Evolutionary conservation across 164 flowering plant species (phyloP).

Genomic region (Macadamia tetraphylla): DNA sequence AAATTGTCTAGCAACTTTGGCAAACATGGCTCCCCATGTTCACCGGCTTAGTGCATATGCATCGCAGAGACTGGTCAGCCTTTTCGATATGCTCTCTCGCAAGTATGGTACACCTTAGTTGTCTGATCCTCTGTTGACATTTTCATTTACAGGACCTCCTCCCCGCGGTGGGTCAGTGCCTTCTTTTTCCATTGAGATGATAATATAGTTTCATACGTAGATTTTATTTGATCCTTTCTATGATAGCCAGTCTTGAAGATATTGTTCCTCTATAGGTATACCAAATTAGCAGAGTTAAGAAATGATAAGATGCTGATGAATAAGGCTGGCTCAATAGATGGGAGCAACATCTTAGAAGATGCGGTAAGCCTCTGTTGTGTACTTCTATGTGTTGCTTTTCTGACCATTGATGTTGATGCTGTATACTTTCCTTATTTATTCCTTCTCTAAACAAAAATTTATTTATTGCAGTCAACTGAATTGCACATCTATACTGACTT

Average conservation of each 20-base stretch:
- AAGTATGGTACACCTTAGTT: conserved; percentile 51
- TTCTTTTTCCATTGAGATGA: neutral
- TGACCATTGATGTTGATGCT: neutral
- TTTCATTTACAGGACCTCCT: neutral
- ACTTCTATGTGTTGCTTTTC: neutral
- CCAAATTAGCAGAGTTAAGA: conserved; percentile 55
- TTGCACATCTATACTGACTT: conserved; percentile 89
- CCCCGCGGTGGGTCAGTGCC: no score
- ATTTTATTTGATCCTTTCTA: neutral
- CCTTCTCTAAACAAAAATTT: conserved; percentile 13
- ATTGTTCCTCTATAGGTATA: conserved; percentile 44
- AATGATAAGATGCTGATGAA: conserved; percentile 38
- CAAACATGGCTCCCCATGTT: conserved; percentile 97
- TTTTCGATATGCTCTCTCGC: conserved; percentile 92
- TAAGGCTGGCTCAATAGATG: conserved; percentile 37
- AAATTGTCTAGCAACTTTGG: conserved; percentile 92
- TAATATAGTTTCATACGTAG: neutral
- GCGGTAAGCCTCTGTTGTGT: conserved; percentile 36
- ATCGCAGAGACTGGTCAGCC: conserved; percentile 92
- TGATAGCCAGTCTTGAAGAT: neutral
- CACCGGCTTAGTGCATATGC: conserved; percentile 93
- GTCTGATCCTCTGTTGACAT: neutral
- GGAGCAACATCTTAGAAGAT: conserved; percentile 43
- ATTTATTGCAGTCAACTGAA: conserved; percentile 68
- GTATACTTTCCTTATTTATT: neutral